These are phyloP conservation scores for Rhinocladiella similis DNA, from an alignment of 2,329 filamentous ascomycete genomes.

Conservation along the genomic window DNA sequence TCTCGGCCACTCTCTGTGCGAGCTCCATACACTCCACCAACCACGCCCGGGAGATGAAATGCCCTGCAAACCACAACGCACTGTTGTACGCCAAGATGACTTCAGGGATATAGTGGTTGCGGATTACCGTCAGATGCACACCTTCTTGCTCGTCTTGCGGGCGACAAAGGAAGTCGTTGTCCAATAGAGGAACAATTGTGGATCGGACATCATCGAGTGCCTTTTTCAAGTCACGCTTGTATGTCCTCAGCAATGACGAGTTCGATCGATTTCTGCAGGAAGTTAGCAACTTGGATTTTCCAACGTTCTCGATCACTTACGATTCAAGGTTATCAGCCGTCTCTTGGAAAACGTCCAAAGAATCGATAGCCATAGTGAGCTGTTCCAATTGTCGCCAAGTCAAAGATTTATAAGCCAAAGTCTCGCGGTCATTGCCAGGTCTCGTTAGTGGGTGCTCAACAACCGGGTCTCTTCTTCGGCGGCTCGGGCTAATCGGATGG, in stretches of 20 bases:
- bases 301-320: conserved; percentile 33
- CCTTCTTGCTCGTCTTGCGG: conserved; percentile 52
- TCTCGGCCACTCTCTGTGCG: conserved; percentile 72
- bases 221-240: conserved; percentile 56
- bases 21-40: conserved; percentile 86
- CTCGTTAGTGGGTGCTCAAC: conserved; percentile 34
- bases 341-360: conserved; percentile 66
- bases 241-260: conserved; percentile 45
- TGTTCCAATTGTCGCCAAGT: conserved; percentile 69
- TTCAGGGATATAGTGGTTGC: conserved; percentile 80
- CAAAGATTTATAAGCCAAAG: conserved; percentile 57
- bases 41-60: conserved; percentile 70
- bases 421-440: conserved; percentile 40
- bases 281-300: conserved; percentile 9
- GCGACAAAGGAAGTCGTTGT: conserved; percentile 61
- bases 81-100: conserved; percentile 80
- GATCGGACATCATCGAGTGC: conserved; percentile 57
- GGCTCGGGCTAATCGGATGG: conserved; percentile 28
- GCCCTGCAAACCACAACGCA: conserved; percentile 76
- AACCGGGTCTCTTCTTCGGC: conserved; percentile 29
- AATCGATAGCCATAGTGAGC: conserved; percentile 65
- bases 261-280: conserved; percentile 31
- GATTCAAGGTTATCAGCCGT: conserved; percentile 48
- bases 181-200: conserved; percentile 61
- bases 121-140: conserved; percentile 63